phyloP scores from a whole-genome alignment of 1,284 basidiomycete species.

The Mycena sp. region DNA sequence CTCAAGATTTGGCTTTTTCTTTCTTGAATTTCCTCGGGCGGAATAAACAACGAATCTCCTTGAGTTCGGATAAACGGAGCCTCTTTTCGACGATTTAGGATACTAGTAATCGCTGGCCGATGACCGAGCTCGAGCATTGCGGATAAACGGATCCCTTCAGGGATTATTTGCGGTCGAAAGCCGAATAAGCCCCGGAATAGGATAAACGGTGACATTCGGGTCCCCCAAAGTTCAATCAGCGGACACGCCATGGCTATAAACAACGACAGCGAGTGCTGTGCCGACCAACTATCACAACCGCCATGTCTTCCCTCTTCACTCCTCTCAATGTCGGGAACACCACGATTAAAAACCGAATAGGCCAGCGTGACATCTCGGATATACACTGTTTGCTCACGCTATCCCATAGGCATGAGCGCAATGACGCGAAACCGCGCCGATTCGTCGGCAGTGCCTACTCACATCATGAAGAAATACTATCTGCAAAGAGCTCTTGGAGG shows the following conservation, averaged over 20 bases:
- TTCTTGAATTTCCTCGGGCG: no score
- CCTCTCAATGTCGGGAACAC: conserved; percentile 46
- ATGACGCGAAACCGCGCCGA: conserved; percentile 46
- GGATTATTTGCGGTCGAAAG: no score
- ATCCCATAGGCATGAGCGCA: conserved; percentile 45
- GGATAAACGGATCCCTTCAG: no score
- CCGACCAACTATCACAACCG: background rate
- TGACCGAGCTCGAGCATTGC: no score
- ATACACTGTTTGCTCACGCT: conserved; percentile 6
- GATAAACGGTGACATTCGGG: background rate
- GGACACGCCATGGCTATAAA: no score
- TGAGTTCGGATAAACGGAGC: no score
- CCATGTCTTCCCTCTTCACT: conserved; percentile 38
- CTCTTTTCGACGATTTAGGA: no score
- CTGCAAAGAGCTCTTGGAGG: conserved; percentile 52
- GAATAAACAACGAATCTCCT: no score
- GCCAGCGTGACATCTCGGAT: conserved; percentile 6
- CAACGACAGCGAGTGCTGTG: background rate
- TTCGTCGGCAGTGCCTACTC: conserved; percentile 41
- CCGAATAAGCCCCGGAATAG: background rate
- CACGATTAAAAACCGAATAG: conserved; percentile 42
- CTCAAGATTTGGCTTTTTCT: no score
- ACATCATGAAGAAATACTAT: conserved; percentile 56
- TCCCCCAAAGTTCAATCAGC: no score
- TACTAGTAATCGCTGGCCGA: no score